Evolutionary conservation across 2,329 filamentous ascomycete species (phyloP).

Genomic region (Harringtonia aguacate): DNA sequence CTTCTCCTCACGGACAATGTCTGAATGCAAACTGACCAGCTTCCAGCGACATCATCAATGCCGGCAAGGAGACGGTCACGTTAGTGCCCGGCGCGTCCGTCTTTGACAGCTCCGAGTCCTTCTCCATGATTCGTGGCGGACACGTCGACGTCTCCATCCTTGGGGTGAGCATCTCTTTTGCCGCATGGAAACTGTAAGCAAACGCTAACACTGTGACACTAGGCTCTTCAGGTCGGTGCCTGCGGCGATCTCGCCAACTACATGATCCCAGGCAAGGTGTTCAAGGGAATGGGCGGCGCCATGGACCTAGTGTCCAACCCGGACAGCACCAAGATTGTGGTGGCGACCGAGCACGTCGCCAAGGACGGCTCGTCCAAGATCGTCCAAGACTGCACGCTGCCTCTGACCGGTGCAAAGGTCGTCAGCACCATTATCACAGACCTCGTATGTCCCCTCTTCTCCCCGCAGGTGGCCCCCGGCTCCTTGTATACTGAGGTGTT

Average conservation of each 20-base stretch:
- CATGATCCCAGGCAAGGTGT: conserved; percentile 79
- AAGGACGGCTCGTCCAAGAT: conserved; percentile 60
- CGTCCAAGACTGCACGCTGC: conserved; percentile 51
- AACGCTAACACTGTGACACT: neutral
- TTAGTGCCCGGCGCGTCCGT: conserved; percentile 64
- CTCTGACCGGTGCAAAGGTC: conserved; percentile 43
- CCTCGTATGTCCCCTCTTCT: conserved; percentile 39
- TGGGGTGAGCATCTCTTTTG: conserved; percentile 33
- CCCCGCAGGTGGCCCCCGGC: too few relatives aligned
- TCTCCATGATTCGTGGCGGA: conserved; percentile 78
- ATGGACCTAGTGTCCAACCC: conserved; percentile 67
- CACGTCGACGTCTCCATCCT: conserved; percentile 78
- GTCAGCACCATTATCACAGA: conserved; percentile 56
- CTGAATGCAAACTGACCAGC: neutral
- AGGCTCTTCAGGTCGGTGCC: conserved; percentile 60
- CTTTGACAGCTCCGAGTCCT: conserved; percentile 74
- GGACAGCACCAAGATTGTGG: conserved; percentile 60
- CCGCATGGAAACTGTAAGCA: neutral
- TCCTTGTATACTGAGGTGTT: too few relatives aligned
- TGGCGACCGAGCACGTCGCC: conserved; percentile 59
- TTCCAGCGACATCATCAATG: conserved; percentile 64
- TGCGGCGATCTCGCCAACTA: conserved; percentile 77
- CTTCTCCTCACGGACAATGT: neutral
- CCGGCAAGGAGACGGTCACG: conserved; percentile 80
- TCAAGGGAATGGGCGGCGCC: conserved; percentile 73